Conservation (phyloP, 78 protist genomes). For the Guillardia theta region DNA sequence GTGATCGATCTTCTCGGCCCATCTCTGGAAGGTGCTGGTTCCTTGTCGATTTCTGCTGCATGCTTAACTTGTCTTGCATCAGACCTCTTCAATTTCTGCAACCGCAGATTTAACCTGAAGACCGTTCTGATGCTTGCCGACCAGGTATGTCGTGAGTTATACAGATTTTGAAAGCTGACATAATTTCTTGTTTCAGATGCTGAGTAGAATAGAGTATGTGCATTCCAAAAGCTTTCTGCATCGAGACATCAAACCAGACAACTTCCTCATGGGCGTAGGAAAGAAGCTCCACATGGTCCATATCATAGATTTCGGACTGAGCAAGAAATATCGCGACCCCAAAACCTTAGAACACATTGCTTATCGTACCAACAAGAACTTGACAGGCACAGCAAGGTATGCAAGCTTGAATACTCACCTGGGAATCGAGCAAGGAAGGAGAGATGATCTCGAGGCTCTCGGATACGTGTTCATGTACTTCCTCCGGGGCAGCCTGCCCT, state of each 20-base stretch:
- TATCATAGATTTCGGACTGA: constrained; percentile 95
- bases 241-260: constrained; percentile 95
- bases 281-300: constrained; percentile 66
- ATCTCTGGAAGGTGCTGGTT: constrained; percentile 72
- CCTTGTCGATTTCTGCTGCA: not conserved
- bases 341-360: constrained; percentile 91
- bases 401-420: constrained; percentile 91
- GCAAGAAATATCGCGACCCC: constrained; percentile 91
- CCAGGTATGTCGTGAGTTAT: too few relatives aligned
- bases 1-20: constrained; percentile 97
- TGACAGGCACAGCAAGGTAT: constrained; percentile 97
- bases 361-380: constrained; percentile 90
- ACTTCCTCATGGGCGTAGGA: constrained; percentile 93
- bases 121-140: constrained; percentile 92
- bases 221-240: constrained; percentile 88
- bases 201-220: constrained; percentile 65
- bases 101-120: constrained; percentile 79
- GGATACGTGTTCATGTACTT: constrained; percentile 93
- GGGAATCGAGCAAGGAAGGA: constrained; percentile 79
- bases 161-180: too few relatives aligned
- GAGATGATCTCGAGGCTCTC: constrained; percentile 93
- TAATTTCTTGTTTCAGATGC: too few relatives aligned
- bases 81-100: constrained; percentile 91
- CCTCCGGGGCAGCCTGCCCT: constrained; percentile 92
- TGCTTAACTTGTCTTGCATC: not conserved